A percentile compares a stretch with the other conserved stretches of the same genome.
Evolutionary conservation across 2,329 filamentous ascomycete species (phyloP).

Genomic region (Aureobasidium sp.): DNA sequence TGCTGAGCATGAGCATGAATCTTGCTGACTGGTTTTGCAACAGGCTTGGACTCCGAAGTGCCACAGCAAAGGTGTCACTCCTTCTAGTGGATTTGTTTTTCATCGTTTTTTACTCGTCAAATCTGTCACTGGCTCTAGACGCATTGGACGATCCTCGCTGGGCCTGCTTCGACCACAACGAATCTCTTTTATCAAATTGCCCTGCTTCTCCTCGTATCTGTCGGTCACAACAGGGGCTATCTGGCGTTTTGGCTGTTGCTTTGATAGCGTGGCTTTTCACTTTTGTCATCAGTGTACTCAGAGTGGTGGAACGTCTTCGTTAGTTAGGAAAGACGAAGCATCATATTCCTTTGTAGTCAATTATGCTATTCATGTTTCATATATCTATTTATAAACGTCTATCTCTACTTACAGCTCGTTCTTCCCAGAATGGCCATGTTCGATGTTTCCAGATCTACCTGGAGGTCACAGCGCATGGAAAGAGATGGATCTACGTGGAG

Average conservation of each 20-base stretch:
- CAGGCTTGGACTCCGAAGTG: constrained; percentile 68
- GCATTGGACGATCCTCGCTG: constrained; percentile 61
- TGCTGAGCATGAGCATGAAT: too few species aligned
- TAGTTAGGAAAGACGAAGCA: constrained; percentile 1
- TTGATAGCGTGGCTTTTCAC: constrained; percentile 86
- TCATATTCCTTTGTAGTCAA: constrained; percentile 11
- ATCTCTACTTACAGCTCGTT: neutral
- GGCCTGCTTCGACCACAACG: constrained; percentile 33
- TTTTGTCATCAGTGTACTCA: constrained; percentile 65
- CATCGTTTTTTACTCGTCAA: constrained; percentile 94
- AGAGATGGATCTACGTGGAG: neutral
- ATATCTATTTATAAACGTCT: constrained; percentile 11
- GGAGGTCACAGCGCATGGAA: neutral
- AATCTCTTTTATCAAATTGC: constrained; percentile 27
- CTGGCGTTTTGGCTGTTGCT: constrained; percentile 71
- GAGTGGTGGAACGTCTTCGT: constrained; percentile 32
- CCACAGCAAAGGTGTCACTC: constrained; percentile 78
- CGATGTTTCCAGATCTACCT: neutral
- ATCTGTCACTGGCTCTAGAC: constrained; percentile 82
- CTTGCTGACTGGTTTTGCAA: constrained; percentile 13
- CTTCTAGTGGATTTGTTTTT: constrained; percentile 92
- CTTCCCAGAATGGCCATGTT: neutral
- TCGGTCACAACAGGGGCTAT: constrained; percentile 60
- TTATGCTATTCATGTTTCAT: neutral
- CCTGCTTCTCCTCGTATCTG: constrained; percentile 45